Base-by-base conservation (phyloP, 345 rosid genomes). In the Hibiscus syriacus region DNA sequence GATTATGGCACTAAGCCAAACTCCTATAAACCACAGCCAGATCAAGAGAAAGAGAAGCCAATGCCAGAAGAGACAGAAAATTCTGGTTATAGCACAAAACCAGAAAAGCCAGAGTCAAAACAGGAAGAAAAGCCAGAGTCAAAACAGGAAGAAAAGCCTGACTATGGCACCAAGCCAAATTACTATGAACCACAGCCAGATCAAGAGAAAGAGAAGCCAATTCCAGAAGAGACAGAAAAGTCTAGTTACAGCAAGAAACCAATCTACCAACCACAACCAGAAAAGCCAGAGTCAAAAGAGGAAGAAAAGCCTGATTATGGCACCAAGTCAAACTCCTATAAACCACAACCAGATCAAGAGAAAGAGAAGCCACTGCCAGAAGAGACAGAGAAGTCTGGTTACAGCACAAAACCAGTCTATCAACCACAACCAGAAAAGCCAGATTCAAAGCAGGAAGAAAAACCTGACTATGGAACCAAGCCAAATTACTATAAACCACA, bases 261-360 rank as follows among this genome's bases (percentile, higher is more conserved):
- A 38, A 39, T 50, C 11, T 71, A 27, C 10, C 73, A 62, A 65
- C 52, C 74, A 55, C 61, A 64, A 17, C 71, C 73, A 22, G 70
- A 70, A 49, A 36, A 38, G 3, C 20, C 27, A 29, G 22, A 14
- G 32, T 7, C 50, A 12, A 4, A 25, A 45, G 41, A 48, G 5
- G 54, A 25, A 1, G 66, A 61, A 38, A 55, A 36, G 46, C 39
- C 38, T 36, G 11, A 6, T 52, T 41, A 49, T 26, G 11, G 41
- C 55, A 12, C 55, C 12, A 69, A 17, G 69, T 73, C 77, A 67
- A 72, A 12, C n/a, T n/a, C n/a, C n/a, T n/a, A n/a, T n/a, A n/a
- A n/a, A n/a, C n/a, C n/a, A n/a, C n/a, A n/a, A 0, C 5, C 36
- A 13, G n/a, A 55, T 9, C 38, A 32, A 55, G 60, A 53, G 12